Evolutionary conservation across 139 green algal species (phyloP).

Genomic region (Chlamydomonas schloesseri): DNA sequence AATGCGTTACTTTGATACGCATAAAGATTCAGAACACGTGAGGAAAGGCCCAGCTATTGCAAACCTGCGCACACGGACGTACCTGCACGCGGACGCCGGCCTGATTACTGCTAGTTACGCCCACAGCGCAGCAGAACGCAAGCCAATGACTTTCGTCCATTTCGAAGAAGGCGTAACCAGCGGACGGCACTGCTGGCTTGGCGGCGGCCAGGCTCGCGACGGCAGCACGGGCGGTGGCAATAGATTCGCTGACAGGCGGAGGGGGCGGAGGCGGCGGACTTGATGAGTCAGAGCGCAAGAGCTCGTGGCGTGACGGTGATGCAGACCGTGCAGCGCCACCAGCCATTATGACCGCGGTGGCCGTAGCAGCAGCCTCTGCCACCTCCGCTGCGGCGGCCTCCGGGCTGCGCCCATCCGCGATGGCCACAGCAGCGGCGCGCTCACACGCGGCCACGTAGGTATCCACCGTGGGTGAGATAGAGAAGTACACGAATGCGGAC

Average conservation of each 20-base stretch:
- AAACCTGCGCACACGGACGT: too few relatives aligned
- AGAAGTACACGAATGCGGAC: slow-evolving; percentile 13
- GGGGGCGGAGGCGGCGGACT: too few relatives aligned
- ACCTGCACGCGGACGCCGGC: too few relatives aligned
- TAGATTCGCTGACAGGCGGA: background rate
- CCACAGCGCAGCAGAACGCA: slow-evolving; percentile 4
- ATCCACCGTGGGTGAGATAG: slow-evolving; percentile 9
- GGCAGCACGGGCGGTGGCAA: background rate
- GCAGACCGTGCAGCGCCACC: too few relatives aligned
- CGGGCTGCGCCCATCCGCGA: background rate
- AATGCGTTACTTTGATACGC: too few relatives aligned
- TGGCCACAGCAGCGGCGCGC: background rate
- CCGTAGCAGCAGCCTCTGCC: background rate
- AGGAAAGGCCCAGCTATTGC: too few relatives aligned
- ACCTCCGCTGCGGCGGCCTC: slow-evolving; percentile 18
- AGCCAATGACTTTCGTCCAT: slow-evolving; percentile 32
- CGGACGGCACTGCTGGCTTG: too few relatives aligned
- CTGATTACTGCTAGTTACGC: background rate
- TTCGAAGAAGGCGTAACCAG: background rate
- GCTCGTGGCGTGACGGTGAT: too few relatives aligned
- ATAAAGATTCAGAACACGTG: too few relatives aligned
- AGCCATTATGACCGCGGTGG: too few relatives aligned
- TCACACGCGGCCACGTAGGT: background rate
- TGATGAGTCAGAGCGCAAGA: too few relatives aligned
- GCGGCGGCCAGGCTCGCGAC: too few relatives aligned